Evolutionary conservation across 768 basidiomycete species (phyloP), one percentile per base, ranked within the genome.

Genomic region (Serendipita sp.): DNA sequence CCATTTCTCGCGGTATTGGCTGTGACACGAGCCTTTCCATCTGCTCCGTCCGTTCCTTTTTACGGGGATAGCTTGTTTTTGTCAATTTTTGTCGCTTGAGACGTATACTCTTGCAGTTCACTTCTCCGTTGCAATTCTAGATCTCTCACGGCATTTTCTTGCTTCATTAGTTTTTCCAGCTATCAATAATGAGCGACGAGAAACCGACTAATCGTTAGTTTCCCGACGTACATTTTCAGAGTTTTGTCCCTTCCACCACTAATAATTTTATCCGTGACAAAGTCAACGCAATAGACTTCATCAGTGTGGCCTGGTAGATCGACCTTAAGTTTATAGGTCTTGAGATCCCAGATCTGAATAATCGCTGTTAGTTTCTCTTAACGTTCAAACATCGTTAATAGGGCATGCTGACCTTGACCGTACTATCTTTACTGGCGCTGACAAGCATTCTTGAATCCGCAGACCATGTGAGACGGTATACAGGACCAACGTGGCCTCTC

Each of bases 201-300:
- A 42, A 17, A 16, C 14, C n/a, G 17, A 22, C n/a, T 14, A 11
- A 7, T 3, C 2, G 5, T 9, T 31, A 3, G 26, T 24, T 16
- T n/a, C n/a, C n/a, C n/a, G 17, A 75, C 90, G 67, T 70, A 96
- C 90, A 98, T 97, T 75, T 96, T 96, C 11, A 97, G 83, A 20
- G 82, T 86, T 68, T 83, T 82, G 74, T 98, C 95, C 45, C 88
- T 76, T 33, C 95, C 95, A n/a, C 94, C 95, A 70, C 91, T 95
- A 66, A 96, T 92, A n/a, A 97, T 81, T 72, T 99, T 99, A 75
- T 99, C 95, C 0, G 93, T 93, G 1, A 99, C 94, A 70, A 96
- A 99, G 73, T 98, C 95, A 16, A 99, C 95, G 69, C 95, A 97
- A 74, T 97, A 98, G 38, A 99, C 94, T 72, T 99, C 95, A 67